Evolutionary conservation across 441 rosid genomes (phyloP), one percentile per base, ranked within the genome.

Genomic region (Aquilaria agallochum): DNA sequence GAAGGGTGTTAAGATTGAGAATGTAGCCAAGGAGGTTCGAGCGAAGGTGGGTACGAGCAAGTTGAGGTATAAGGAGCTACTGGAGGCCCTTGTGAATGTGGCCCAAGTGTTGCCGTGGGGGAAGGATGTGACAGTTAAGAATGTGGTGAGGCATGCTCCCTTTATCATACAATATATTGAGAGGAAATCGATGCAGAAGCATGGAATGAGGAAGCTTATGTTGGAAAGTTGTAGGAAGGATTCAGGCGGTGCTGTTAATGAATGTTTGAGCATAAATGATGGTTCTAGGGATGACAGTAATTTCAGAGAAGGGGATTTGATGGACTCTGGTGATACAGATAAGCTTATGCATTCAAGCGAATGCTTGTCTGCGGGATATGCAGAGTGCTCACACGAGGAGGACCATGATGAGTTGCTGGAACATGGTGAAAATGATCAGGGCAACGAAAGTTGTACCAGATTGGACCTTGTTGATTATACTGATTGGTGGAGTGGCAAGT

Each of bases 401-500:
- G 27, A 0, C 27, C 27, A 20, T 20, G 27, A 20, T 20, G 27
- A 20, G 27, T 20, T 20, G 27, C 27, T 20, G 27, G 27, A 20
- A 20, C 27, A 20, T 20, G 27, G 60, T 55, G 57, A 60, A 56
- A 52, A 66, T 27, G 72, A 57, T 65, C 61, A 60, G 40, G 64
- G 42, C 2, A 56, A 66, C 53, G 76, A 36, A 68, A 77, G 64
- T 59, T 20, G 27, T 20, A 20, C 27, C 27, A 20, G 27, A 20
- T 20, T 20, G 27, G 27, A 20, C 27, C 27, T 20, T 20, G 27
- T 62, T 27, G 64, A 69, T 0, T 59, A 52, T 63, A 63, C 63
- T 53, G 87, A 83, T 63, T 89, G 97, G 96, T 92, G 99, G 99
- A 80, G 68, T 56, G 99, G 97, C 33, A 82, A 78, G 68, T 92